Base-by-base conservation (phyloP, 345 rosid genomes). In the Conringia planisiliqua region DNA sequence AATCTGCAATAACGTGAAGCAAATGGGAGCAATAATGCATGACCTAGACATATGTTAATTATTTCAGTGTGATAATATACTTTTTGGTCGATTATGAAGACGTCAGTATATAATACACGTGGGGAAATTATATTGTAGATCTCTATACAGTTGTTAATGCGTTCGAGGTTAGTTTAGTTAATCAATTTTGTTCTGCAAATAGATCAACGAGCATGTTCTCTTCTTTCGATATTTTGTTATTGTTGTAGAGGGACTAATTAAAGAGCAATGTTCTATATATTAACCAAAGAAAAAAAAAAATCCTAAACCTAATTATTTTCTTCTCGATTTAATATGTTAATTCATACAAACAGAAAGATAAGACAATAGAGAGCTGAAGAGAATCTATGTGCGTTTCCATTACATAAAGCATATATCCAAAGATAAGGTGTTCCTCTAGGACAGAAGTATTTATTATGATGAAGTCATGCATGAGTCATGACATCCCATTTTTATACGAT, bases 401-500 rank as follows among this genome's bases (percentile, higher is more conserved):
- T 14, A 40, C 55, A 40, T 22, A 18, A 32, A 50, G 46, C 56
- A 73, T 42, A 54, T 13, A 11, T 65, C 30, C 71, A 73, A 65
- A 50, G 36, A 58, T 7, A 16, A 11, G 44, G 39, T 36, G 47
- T 22, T 4, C n/a, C 7, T 22, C 55, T 12, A 33, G 3, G 36
- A 61, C 33, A 46, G 6, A 26, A 7, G 39, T 22, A 27, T 38
- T 1, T 36, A 48, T 35, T 35, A 43, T 16, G 39, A 32, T 8
- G 16, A 64, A 46, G 64, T 64, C 46, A 73, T 40, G 27, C 64
- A 52, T 73, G n/a, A n/a, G n/a, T n/a, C n/a, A n/a, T n/a, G 77
- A 73, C 38, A n/a, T 64, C 33, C 48, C 47, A 40, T 26, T 24
- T 22, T 33, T 35, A 10, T 22, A 73, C 64, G 39, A 43, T 55